These are phyloP conservation scores for Clonostachys sp. DNA, from an alignment of 2,329 filamentous ascomycete genomes.

Conservation along the genomic window DNA sequence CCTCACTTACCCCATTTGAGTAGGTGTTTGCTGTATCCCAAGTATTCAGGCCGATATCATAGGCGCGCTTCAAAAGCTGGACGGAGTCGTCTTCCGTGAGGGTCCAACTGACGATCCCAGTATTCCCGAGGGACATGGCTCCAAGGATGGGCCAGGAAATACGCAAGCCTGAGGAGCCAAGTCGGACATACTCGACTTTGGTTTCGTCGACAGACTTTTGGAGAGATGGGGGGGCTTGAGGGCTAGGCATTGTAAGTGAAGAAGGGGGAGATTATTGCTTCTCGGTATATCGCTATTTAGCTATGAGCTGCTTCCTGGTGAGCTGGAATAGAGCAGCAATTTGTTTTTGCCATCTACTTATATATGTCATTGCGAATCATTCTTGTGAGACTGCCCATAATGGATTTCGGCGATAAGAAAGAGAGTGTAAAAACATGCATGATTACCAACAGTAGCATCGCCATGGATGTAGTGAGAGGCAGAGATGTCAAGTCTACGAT, in stretches of 20 bases:
- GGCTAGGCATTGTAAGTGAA: not conserved
- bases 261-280: too few species aligned
- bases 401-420: too few species aligned
- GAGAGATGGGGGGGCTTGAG: not conserved
- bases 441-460: too few species aligned
- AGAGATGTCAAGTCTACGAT: too few species aligned
- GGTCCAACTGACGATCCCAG: slow-evolving; percentile 10
- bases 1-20: slow-evolving; percentile 49
- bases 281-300: too few species aligned
- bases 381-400: too few species aligned
- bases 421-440: too few species aligned
- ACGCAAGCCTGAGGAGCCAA: not conserved
- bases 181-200: not conserved
- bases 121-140: not conserved
- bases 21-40: slow-evolving; percentile 46
- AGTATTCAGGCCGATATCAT: not conserved
- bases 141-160: not conserved
- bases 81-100: not conserved
- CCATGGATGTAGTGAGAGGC: too few species aligned
- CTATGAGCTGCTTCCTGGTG: too few species aligned
- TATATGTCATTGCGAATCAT: too few species aligned
- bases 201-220: not conserved
- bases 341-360: too few species aligned
- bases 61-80: not conserved
- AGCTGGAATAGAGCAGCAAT: too few species aligned